These are phyloP conservation scores for Plenodomus lindquistii DNA, from an alignment of 2,329 filamentous ascomycete genomes.

Conservation along the genomic window DNA sequence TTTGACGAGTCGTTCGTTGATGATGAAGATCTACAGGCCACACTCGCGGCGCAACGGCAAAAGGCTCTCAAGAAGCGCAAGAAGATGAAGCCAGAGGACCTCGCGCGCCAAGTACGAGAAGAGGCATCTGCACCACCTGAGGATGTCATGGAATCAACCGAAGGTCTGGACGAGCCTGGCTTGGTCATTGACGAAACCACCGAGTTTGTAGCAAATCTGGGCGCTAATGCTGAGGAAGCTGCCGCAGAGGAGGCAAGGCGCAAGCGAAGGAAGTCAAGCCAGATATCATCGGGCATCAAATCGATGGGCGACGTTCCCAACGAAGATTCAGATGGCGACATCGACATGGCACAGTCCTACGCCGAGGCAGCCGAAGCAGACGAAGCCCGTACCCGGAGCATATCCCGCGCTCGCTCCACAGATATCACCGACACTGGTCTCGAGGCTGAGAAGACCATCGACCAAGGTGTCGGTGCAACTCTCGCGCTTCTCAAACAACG, in stretches of 20 bases:
- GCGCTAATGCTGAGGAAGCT: slow-evolving; percentile 45
- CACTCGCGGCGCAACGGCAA: slow-evolving; percentile 79
- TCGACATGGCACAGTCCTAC: slow-evolving; percentile 58
- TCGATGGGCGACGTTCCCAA: slow-evolving; percentile 30
- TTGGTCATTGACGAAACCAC: slow-evolving; percentile 95
- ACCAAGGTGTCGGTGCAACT: slow-evolving; percentile 78
- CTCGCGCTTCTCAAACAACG: slow-evolving; percentile 83
- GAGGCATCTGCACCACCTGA: slow-evolving; percentile 56
- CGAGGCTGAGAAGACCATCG: slow-evolving; percentile 81
- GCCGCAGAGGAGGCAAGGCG: slow-evolving; percentile 51
- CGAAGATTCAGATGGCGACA: slow-evolving; percentile 57
- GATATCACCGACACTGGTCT: slow-evolving; percentile 71
- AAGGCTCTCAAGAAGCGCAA: slow-evolving; percentile 90
- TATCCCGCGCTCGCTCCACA: slow-evolving; percentile 45
- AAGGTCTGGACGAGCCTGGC: slow-evolving; percentile 62
- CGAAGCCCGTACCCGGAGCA: slow-evolving; percentile 40
- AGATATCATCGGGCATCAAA: slow-evolving; percentile 27
- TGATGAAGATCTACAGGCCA: slow-evolving; percentile 89
- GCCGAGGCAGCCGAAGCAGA: slow-evolving; percentile 57
- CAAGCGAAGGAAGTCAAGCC: slow-evolving; percentile 48
- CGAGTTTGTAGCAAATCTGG: slow-evolving; percentile 87
- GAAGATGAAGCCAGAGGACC: slow-evolving; percentile 80
- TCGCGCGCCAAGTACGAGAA: slow-evolving; percentile 77
- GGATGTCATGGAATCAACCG: slow-evolving; percentile 62
- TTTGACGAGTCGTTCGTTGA: slow-evolving; percentile 76